Percentiles rank a stretch among this genome's conserved stretches.
Conservation (phyloP, 2,329 filamentous ascomycete species). For the Colletotrichum musicola region DNA sequence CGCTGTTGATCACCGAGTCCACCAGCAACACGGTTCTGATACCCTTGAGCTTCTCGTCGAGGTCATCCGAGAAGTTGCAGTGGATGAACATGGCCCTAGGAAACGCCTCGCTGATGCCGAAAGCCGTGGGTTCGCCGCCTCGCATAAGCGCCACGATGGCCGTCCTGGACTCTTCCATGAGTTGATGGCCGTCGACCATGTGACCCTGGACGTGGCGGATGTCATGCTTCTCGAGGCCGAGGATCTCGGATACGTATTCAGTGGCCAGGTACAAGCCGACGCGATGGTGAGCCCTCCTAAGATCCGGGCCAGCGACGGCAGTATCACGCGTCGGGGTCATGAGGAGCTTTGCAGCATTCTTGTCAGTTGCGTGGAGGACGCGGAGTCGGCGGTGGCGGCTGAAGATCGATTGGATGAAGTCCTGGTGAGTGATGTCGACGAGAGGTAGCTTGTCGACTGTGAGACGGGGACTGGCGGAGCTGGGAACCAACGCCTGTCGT, state of each 20-base stretch:
- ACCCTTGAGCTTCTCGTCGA: slow-evolving; percentile 57
- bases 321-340: slow-evolving; percentile 67
- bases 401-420: slow-evolving; percentile 41
- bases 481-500: slow-evolving; percentile 61
- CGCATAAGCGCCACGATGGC: slow-evolving; percentile 73
- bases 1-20: slow-evolving; percentile 72
- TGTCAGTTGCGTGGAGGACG: slow-evolving; percentile 59
- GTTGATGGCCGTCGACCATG: slow-evolving; percentile 56
- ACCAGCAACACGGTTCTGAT: slow-evolving; percentile 63
- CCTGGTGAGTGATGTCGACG: slow-evolving; percentile 47
- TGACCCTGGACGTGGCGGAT: slow-evolving; percentile 67
- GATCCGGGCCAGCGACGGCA: slow-evolving; percentile 56
- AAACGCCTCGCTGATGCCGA: slow-evolving; percentile 67
- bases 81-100: slow-evolving; percentile 66
- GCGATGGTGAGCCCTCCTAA: slow-evolving; percentile 62
- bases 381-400: neutral
- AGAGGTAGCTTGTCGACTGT: slow-evolving; percentile 57
- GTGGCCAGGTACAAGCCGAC: slow-evolving; percentile 67
- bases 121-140: slow-evolving; percentile 72
- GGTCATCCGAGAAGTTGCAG: slow-evolving; percentile 52
- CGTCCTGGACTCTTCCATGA: slow-evolving; percentile 59
- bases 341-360: slow-evolving; percentile 61
- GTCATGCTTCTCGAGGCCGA: slow-evolving; percentile 62
- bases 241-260: slow-evolving; percentile 57
- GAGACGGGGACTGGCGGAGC: slow-evolving; percentile 54